Conservation (phyloP, 2,329 filamentous ascomycete species). For the Raffaelea deltoideospora region DNA sequence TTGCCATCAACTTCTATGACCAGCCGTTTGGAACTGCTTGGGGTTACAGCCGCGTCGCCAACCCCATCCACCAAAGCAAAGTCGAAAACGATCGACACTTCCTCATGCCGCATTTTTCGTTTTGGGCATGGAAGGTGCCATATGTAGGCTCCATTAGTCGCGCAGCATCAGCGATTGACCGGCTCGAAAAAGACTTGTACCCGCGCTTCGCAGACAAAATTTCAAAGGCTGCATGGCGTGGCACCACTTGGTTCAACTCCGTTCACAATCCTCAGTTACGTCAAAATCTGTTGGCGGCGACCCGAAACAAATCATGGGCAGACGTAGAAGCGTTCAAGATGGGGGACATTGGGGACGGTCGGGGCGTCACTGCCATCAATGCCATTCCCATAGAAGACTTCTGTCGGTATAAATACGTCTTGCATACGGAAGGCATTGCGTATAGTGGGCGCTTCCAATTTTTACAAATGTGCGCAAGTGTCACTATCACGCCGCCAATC, state of each 20-base stretch:
- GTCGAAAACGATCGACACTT: slow-evolving; percentile 21
- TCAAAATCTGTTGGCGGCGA: slow-evolving; percentile 21
- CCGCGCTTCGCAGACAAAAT: slow-evolving; percentile 19
- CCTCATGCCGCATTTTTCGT: slow-evolving; percentile 40
- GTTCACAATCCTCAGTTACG: slow-evolving; percentile 24
- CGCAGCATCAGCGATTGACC: slow-evolving; percentile 21
- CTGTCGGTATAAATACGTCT: slow-evolving; percentile 33
- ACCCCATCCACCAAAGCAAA: slow-evolving; percentile 15
- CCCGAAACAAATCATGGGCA: slow-evolving; percentile 26
- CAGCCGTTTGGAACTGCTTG: slow-evolving; percentile 26
- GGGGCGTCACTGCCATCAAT: slow-evolving; percentile 19
- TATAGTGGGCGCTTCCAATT: slow-evolving; percentile 37
- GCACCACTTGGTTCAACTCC: slow-evolving; percentile 34
- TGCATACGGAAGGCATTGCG: slow-evolving; percentile 38
- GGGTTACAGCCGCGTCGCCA: slow-evolving; percentile 30
- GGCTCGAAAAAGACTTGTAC: slow-evolving; percentile 17
- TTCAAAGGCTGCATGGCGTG: slow-evolving; percentile 32
- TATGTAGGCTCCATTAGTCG: slow-evolving; percentile 29
- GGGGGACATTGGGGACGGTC: too few species aligned
- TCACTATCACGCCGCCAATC: slow-evolving; percentile 31
- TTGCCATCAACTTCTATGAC: slow-evolving; percentile 37
- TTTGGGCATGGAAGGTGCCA: slow-evolving; percentile 37
- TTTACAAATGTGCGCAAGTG: slow-evolving; percentile 32
- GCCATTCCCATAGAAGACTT: slow-evolving; percentile 32
- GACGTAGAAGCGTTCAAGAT: slow-evolving; percentile 28